Percentiles rank a stretch among this genome's conserved stretches.
Conservation (phyloP, 495 filamentous ascomycete species). For the Annulohypoxylon nitens region DNA sequence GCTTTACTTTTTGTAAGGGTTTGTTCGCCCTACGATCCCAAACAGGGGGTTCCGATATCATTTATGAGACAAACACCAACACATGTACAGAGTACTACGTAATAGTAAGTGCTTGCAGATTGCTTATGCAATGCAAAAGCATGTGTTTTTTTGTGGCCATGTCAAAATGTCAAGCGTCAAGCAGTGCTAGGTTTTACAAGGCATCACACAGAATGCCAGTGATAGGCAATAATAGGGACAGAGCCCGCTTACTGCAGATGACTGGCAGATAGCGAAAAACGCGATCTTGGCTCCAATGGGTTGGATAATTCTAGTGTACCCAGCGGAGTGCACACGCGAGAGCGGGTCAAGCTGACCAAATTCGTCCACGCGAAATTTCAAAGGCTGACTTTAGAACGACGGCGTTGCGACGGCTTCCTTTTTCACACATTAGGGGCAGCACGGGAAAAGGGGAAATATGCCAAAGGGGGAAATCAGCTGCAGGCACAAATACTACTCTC, state of each 20-base stretch:
- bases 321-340: constrained; percentile 33
- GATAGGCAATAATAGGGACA: constrained; percentile 23
- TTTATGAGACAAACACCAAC: constrained; percentile 10
- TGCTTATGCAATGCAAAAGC: constrained; percentile 39
- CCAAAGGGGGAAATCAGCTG: constrained; percentile 37
- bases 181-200: neutral
- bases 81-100: neutral
- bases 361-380: constrained; percentile 41
- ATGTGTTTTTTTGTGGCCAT: constrained; percentile 32
- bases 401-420: constrained; percentile 32
- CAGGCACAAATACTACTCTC: constrained; percentile 36
- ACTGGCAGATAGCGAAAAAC: constrained; percentile 15
- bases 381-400: constrained; percentile 33
- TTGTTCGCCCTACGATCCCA: neutral
- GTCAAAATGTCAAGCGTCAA: constrained; percentile 1
- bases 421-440: constrained; percentile 19
- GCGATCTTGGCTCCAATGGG: constrained; percentile 38
- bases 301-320: constrained; percentile 17
- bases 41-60: constrained; percentile 2
- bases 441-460: constrained; percentile 13
- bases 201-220: constrained; percentile 18
- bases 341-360: constrained; percentile 37
- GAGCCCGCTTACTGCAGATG: constrained; percentile 16
- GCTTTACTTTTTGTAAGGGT: neutral
- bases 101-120: constrained; percentile 22